phyloP scores from a whole-genome alignment of 495 filamentous ascomycete genomes.

The Penicillium alfredii region DNA sequence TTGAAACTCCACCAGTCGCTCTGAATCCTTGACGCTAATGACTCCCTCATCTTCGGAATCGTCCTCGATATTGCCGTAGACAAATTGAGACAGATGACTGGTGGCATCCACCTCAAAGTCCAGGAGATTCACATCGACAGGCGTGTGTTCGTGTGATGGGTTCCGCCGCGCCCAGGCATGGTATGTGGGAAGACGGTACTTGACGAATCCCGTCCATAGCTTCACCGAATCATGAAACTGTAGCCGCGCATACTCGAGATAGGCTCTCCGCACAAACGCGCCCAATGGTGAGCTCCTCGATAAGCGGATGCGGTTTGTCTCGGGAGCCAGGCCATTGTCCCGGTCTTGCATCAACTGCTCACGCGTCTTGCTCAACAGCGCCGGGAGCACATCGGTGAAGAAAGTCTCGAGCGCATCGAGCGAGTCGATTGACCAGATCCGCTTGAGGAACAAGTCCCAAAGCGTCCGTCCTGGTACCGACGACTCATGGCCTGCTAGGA shows the following conservation, averaged over 20 bases:
- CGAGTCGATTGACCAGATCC: conserved; percentile 78
- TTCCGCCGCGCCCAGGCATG: conserved; percentile 63
- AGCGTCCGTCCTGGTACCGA: conserved; percentile 70
- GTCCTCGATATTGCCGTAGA: conserved; percentile 56
- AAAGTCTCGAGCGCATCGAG: conserved; percentile 67
- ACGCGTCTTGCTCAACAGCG: conserved; percentile 54
- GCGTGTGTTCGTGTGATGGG: conserved; percentile 52
- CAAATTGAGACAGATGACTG: conserved; percentile 48
- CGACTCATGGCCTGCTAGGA: conserved; percentile 54
- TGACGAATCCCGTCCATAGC: conserved; percentile 74
- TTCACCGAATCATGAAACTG: conserved; percentile 70
- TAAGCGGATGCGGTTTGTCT: conserved; percentile 42
- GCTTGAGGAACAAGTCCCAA: conserved; percentile 79
- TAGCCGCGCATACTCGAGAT: conserved; percentile 72
- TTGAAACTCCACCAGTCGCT: conserved; percentile 80
- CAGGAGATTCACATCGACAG: conserved; percentile 62
- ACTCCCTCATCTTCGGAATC: conserved; percentile 36
- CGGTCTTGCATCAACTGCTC: conserved; percentile 46
- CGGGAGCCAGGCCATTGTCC: conserved; percentile 44
- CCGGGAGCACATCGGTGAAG: conserved; percentile 50
- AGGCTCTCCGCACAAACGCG: conserved; percentile 69
- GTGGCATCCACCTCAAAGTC: conserved; percentile 29
- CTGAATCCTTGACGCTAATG: conserved; percentile 76
- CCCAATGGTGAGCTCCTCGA: conserved; percentile 75
- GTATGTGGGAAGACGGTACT: conserved; percentile 71